Evolutionary conservation across 1,284 basidiomycete genomes (phyloP), one percentile per base, ranked within the genome.

Genomic region (Ustilago shanxiensis): DNA sequence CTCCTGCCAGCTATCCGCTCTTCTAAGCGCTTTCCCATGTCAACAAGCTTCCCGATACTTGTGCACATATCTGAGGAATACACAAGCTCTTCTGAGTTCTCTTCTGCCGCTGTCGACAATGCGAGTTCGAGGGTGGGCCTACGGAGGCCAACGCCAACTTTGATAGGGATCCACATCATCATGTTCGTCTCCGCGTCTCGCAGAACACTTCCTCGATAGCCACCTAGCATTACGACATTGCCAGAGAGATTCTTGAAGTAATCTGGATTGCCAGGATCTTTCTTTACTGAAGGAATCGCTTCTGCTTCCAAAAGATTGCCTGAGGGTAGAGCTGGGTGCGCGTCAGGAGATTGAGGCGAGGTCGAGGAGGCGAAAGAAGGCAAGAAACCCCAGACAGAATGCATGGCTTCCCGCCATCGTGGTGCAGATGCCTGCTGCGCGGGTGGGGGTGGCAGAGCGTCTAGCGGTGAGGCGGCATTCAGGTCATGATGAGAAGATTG

Each of bases 111-210:
- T 4, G 70, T 66, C 18, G 72, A 69, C 26, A 86, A 59, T 2
- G 83, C 85, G 1, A 86, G 60, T 11, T 81, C 80, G 20, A 86
- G 70, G 9, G 83, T 83, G 4, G 80, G 79, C 37, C 80, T 77
- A 18, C 84, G 60, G 1, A 86, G 50, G 1, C 83, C 83, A 0
- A 85, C 79, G 7, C 83, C 83, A 1, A 84, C 79, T 64, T 81
- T 83, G 60, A 85, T 66, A 11, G 83, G 80, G 22, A 84, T 81
- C 85, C 85, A 86, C 28, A 86, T 58, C 63, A 85, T 77, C 68
- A 79, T 73, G 49, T 66, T 55, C 0, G 83, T 82, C 35, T 72
- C 71, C 11, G 82, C 80, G 51, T 85, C 83, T 20, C 85, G 62
- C 6, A 87, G 68, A 9, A 86, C 80, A n/a, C 70, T 76, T 0